Conservation (phyloP, 2,329 filamentous ascomycete species). For the Metarhizium rileyi region DNA sequence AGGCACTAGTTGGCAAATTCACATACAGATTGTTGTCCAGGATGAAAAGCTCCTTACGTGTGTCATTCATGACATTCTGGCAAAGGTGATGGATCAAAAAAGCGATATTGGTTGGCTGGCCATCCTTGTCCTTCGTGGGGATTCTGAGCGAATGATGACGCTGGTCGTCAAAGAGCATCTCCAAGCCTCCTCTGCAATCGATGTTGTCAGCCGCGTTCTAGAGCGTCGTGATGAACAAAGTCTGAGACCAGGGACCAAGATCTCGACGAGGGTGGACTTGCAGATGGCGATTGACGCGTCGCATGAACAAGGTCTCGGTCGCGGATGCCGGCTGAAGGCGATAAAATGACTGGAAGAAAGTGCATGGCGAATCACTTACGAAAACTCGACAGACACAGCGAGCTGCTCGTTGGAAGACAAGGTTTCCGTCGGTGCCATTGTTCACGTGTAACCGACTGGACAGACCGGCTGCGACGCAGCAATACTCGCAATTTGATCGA, state of each 20-base stretch:
- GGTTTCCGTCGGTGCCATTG: not conserved
- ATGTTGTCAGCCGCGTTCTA: not conserved
- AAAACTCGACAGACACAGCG: slow-evolving; percentile 63
- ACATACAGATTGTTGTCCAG: slow-evolving; percentile 81
- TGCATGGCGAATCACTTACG: slow-evolving; percentile 31
- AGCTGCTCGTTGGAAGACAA: slow-evolving; percentile 25
- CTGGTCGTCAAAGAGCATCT: slow-evolving; percentile 85
- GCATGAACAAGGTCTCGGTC: not conserved
- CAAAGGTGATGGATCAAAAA: slow-evolving; percentile 74
- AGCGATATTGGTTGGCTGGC: slow-evolving; percentile 56
- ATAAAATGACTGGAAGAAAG: not conserved
- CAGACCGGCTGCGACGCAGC: slow-evolving; percentile 84
- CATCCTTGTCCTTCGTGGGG: slow-evolving; percentile 51
- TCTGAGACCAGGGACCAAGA: not conserved
- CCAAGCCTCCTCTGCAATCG: slow-evolving; percentile 68
- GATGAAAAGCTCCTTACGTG: slow-evolving; percentile 79
- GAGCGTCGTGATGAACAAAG: not conserved
- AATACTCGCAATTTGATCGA: too few relatives aligned
- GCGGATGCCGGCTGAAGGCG: not conserved
- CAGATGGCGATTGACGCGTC: slow-evolving; percentile 1
- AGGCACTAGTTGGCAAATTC: slow-evolving; percentile 6
- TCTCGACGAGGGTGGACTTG: not conserved
- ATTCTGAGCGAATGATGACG: slow-evolving; percentile 62
- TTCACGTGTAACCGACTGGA: slow-evolving; percentile 50
- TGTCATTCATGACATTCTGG: slow-evolving; percentile 74